Evolutionary conservation across 805 yeast genomes (phyloP).

Genomic region (Sporopachydermia quercuum): DNA sequence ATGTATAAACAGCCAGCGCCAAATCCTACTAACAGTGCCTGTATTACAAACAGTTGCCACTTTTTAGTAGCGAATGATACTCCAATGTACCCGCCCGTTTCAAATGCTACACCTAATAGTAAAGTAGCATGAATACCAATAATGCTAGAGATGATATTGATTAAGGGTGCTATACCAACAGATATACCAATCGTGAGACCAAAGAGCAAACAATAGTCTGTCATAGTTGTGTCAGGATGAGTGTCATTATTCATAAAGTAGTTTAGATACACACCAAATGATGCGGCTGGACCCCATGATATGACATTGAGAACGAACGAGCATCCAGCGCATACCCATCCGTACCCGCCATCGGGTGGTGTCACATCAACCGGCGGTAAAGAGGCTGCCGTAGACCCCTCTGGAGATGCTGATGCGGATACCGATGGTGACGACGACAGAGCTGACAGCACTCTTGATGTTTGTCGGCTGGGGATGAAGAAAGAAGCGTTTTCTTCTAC

Average conservation of each 20-base stretch:
- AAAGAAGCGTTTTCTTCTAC: neutral
- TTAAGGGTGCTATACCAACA: slow-evolving; percentile 51
- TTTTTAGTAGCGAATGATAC: neutral
- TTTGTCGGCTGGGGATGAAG: neutral
- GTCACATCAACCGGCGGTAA: too few relatives aligned
- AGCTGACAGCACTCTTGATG: too few relatives aligned
- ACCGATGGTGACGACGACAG: too few relatives aligned
- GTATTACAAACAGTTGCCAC: neutral
- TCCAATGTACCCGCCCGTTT: neutral
- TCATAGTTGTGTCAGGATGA: slow-evolving; percentile 37
- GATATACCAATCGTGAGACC: slow-evolving; percentile 40
- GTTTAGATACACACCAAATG: slow-evolving; percentile 38
- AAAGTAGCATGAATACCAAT: slow-evolving; percentile 23
- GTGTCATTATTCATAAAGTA: slow-evolving; percentile 30
- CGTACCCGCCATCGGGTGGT: slow-evolving; percentile 33
- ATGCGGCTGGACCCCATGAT: slow-evolving; percentile 41
- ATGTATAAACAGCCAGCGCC: slow-evolving; percentile 28
- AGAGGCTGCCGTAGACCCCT: too few relatives aligned
- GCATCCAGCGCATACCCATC: slow-evolving; percentile 33
- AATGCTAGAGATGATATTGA: slow-evolving; percentile 31
- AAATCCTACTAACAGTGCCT: slow-evolving; percentile 6
- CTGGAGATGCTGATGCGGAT: too few relatives aligned
- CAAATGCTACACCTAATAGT: neutral
- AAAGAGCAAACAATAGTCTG: slow-evolving; percentile 35
- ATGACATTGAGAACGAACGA: slow-evolving; percentile 20